Evolutionary conservation across 257 asterid species (phyloP).

Genomic region (Ligustrum vulgare): DNA sequence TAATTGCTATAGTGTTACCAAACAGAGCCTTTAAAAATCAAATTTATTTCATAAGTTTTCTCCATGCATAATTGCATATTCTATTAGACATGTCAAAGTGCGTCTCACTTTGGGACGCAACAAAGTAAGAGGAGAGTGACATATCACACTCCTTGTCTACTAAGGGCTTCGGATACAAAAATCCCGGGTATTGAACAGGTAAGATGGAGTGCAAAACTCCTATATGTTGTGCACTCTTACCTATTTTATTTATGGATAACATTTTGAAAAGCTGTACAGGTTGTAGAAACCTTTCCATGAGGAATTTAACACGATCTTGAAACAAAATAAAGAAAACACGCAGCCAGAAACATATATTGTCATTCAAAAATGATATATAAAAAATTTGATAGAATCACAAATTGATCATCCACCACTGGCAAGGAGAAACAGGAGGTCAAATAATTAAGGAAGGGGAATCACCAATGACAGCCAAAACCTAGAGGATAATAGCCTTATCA

Average conservation of each 20-base stretch:
- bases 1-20: too few relatives aligned
- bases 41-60: background rate
- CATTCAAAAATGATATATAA: background rate
- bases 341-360: background rate
- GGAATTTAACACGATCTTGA: background rate
- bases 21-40: background rate
- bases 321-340: background rate
- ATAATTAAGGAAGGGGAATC: background rate
- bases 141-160: background rate
- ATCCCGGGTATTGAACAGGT: background rate
- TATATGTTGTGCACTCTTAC: background rate
- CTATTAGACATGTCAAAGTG: background rate
- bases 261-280: background rate
- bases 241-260: background rate
- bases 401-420: background rate
- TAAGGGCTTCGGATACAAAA: background rate
- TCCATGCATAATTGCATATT: background rate
- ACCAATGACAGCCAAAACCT: background rate
- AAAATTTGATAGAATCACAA: background rate
- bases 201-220: background rate
- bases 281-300: background rate
- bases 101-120: background rate
- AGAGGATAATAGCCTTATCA: background rate
- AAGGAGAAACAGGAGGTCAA: background rate
- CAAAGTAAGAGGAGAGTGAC: background rate